Percentiles rank a stretch among this genome's conserved stretches.
These are phyloP conservation scores for Dissophora globulifera DNA, from an alignment of 192 early-diverging fungal species.

Conservation along the genomic window DNA sequence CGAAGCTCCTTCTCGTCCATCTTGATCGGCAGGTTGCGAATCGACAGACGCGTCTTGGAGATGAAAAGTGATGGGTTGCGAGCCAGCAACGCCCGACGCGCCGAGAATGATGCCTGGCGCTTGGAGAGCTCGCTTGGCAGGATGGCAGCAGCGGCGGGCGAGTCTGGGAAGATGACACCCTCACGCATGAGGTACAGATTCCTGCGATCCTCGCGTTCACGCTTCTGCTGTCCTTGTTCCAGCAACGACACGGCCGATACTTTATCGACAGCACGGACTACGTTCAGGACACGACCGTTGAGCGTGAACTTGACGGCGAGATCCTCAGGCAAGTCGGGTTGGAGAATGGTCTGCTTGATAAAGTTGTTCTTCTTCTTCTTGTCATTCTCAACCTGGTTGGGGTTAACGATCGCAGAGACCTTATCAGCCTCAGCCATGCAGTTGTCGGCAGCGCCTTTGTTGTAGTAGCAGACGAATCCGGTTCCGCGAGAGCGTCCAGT, in stretches of 20 bases:
- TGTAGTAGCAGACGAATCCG: conserved; percentile 92
- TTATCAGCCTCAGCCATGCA: conserved; percentile 80
- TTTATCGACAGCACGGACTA: conserved; percentile 83
- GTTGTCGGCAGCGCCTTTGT: conserved; percentile 73
- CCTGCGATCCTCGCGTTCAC: conserved; percentile 82
- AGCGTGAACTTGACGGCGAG: conserved; percentile 70
- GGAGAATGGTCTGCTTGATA: conserved; percentile 67
- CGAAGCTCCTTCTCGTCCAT: conserved; percentile 80
- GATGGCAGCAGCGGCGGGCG: conserved; percentile 78
- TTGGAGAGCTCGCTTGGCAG: conserved; percentile 81
- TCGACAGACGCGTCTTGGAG: conserved; percentile 87
- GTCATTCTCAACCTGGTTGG: conserved; percentile 49
- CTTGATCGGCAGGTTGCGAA: conserved; percentile 83
- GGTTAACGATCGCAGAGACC: conserved; percentile 57
- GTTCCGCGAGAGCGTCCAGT: conserved; percentile 92
- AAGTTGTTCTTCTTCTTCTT: conserved; percentile 67
- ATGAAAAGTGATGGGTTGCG: conserved; percentile 92
- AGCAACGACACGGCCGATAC: conserved; percentile 73
- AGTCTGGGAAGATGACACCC: conserved; percentile 84
- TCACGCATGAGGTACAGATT: conserved; percentile 92
- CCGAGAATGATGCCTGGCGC: conserved; percentile 82
- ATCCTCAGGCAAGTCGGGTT: conserved; percentile 67
- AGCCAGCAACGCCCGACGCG: conserved; percentile 82
- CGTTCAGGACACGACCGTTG: conserved; percentile 84
- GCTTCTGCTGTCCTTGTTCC: conserved; percentile 63